phyloP scores from a whole-genome alignment of 345 rosid species.

The Aquilaria yunnanensis region DNA sequence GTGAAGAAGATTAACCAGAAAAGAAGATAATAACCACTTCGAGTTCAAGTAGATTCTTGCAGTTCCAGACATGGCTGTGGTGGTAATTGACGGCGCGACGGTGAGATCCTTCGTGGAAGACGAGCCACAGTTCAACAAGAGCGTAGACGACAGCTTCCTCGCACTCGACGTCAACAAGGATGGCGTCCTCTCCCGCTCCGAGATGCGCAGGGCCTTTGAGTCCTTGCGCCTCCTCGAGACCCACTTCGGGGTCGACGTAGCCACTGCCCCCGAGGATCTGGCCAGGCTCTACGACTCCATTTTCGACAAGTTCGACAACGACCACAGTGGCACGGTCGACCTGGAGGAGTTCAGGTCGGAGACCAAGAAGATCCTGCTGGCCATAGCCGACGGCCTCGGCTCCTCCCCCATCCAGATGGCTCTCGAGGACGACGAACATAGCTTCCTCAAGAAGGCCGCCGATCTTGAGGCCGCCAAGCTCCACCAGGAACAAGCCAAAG shows the following conservation, averaged over 20 bases:
- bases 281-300: conserved; percentile 55
- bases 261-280: conserved; percentile 42
- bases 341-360: conserved; percentile 53
- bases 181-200: conserved; percentile 59
- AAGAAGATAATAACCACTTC: no score
- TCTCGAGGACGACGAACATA: conserved; percentile 43
- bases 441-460: conserved; percentile 57
- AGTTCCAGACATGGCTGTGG: conserved; percentile 47
- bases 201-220: conserved; percentile 66
- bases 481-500: neutral
- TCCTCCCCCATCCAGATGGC: conserved; percentile 65
- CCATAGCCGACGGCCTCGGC: conserved; percentile 72
- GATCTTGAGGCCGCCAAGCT: conserved; percentile 68
- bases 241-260: conserved; percentile 60
- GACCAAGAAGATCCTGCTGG: conserved; percentile 65
- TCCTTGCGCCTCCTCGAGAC: conserved; percentile 49
- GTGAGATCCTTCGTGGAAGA: conserved; percentile 46
- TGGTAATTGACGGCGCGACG: conserved; percentile 68
- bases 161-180: conserved; percentile 54
- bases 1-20: no score
- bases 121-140: conserved; percentile 47
- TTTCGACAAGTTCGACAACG: conserved; percentile 58
- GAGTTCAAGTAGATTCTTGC: neutral
- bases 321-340: conserved; percentile 47
- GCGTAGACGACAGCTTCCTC: conserved; percentile 36